Percentiles rank a stretch among this genome's conserved stretches.
Evolutionary conservation across 2,329 filamentous ascomycete species (phyloP).

Genomic region (Diatrype stigma): DNA sequence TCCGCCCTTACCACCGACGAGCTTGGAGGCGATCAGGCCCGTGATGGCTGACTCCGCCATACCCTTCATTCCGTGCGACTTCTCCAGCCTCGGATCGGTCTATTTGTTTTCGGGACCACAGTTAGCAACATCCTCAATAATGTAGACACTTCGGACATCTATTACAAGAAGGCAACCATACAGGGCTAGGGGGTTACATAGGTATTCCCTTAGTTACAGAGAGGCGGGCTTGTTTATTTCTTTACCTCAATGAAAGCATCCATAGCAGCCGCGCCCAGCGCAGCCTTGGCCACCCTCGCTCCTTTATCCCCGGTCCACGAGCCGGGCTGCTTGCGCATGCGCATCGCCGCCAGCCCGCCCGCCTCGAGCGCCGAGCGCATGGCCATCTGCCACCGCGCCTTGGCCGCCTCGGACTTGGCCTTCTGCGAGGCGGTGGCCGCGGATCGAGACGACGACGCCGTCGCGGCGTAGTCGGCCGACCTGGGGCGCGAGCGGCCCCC

Average conservation of each 20-base stretch:
- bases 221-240: not conserved
- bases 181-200: no score
- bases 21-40: slow-evolving; percentile 25
- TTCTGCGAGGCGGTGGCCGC: not conserved
- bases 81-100: slow-evolving; percentile 22
- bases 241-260: slow-evolving; percentile 38
- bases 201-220: no score
- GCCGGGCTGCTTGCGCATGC: slow-evolving; percentile 40
- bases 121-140: not conserved
- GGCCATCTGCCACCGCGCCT: slow-evolving; percentile 30
- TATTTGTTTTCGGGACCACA: not conserved
- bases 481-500: slow-evolving; percentile 1
- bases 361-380: slow-evolving; percentile 44
- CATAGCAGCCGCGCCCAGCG: slow-evolving; percentile 44
- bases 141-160: no score
- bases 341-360: slow-evolving; percentile 45
- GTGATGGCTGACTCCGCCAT: slow-evolving; percentile 27
- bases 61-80: slow-evolving; percentile 22
- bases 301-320: slow-evolving; percentile 46
- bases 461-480: slow-evolving; percentile 8
- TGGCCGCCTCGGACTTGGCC: slow-evolving; percentile 6
- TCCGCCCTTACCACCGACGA: slow-evolving; percentile 16
- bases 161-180: no score
- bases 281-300: slow-evolving; percentile 44
- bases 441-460: slow-evolving; percentile 5